A percentile compares a stretch with the other conserved stretches of the same genome.
These are phyloP conservation scores for Diplotaxis tenuifolia DNA, from an alignment of 345 rosid species.

Conservation along the genomic window DNA sequence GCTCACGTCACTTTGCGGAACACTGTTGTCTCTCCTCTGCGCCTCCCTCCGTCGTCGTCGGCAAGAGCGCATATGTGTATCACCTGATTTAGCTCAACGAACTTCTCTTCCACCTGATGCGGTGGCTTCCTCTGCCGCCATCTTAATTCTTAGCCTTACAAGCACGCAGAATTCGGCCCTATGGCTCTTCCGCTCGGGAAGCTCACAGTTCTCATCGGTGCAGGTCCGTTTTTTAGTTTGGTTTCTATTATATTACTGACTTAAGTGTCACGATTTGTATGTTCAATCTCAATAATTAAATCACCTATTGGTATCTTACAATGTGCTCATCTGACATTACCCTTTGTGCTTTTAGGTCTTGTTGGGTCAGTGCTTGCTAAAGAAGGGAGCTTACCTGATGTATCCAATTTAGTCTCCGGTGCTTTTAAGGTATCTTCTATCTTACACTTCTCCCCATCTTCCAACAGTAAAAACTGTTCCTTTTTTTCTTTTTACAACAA, in stretches of 20 bases:
- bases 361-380: constrained; percentile 78
- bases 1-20: constrained; percentile 15
- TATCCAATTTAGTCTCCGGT: constrained; percentile 60
- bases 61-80: background rate
- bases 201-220: constrained; percentile 39
- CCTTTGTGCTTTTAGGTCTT: constrained; percentile 50
- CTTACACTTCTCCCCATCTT: no score
- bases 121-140: background rate
- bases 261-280: background rate
- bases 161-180: background rate
- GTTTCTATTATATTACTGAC: background rate
- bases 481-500: background rate
- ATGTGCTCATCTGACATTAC: no score
- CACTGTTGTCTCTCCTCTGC: constrained; percentile 12
- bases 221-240: constrained; percentile 26
- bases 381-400: constrained; percentile 51
- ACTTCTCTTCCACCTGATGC: background rate
- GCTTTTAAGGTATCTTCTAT: constrained; percentile 32
- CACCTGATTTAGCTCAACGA: background rate
- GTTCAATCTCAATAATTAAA: background rate
- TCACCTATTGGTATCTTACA: no score
- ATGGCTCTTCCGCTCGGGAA: constrained; percentile 38
- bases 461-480: no score
- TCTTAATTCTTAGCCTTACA: background rate
- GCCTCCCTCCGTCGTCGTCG: constrained; percentile 16